phyloP scores from a whole-genome alignment of 495 filamentous ascomycete species.

The Hyaloscypha hepaticicola region DNA sequence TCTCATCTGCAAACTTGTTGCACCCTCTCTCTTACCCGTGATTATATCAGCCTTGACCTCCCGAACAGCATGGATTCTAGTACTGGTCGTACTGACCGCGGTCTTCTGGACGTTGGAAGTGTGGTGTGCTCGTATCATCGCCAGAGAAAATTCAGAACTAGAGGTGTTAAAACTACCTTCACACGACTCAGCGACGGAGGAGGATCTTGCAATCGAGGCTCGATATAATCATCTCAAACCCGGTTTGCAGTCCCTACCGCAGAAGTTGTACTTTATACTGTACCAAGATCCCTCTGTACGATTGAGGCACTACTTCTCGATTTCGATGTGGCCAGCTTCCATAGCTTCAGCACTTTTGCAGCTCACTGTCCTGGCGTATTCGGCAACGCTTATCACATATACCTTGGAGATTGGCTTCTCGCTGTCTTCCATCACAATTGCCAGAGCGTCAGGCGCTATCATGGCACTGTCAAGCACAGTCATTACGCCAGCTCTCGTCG shows the following conservation, averaged over 20 bases:
- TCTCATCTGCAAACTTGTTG: constrained; percentile 64
- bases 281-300: constrained; percentile 34
- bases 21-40: constrained; percentile 55
- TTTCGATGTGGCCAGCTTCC: constrained; percentile 49
- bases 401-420: constrained; percentile 54
- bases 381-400: constrained; percentile 58
- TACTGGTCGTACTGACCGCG: constrained; percentile 30
- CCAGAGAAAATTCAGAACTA: constrained; percentile 34
- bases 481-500: constrained; percentile 36
- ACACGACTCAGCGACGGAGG: constrained; percentile 1
- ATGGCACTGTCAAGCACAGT: constrained; percentile 48
- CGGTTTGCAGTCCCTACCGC: constrained; percentile 24
- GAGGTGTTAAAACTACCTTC: constrained; percentile 31
- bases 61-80: constrained; percentile 36
- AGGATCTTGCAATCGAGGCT: constrained; percentile 3
- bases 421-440: constrained; percentile 50
- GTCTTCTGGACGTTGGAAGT: constrained; percentile 39
- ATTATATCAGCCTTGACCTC: constrained; percentile 43
- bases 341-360: constrained; percentile 55
- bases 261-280: constrained; percentile 31
- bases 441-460: constrained; percentile 49
- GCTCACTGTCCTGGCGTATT: constrained; percentile 58
- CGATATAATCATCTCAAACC: constrained; percentile 14
- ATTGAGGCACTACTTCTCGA: constrained; percentile 37
- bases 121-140: constrained; percentile 34